These are phyloP conservation scores for Exophiala sp. DNA, from an alignment of 2,329 filamentous ascomycete species.

Conservation along the genomic window DNA sequence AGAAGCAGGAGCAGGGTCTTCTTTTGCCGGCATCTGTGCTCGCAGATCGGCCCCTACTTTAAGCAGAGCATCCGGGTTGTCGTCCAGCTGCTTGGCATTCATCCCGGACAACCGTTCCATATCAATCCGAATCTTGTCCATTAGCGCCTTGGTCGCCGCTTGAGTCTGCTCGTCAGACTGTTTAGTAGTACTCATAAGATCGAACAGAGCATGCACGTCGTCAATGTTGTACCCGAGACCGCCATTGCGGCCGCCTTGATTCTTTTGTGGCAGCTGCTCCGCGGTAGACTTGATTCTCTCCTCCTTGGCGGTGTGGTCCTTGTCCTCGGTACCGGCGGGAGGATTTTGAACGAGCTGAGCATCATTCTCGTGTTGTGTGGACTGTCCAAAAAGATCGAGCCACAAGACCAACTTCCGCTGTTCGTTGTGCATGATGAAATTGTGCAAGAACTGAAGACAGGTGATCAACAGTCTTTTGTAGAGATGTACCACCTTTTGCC, in stretches of 20 bases:
- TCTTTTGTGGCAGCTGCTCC: constrained; percentile 16
- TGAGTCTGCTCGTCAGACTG: constrained; percentile 28
- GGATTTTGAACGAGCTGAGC: constrained; percentile 5
- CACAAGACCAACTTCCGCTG: constrained; percentile 59
- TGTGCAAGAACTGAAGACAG: constrained; percentile 61
- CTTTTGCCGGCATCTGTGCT: constrained; percentile 18
- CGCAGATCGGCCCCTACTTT: constrained; percentile 32
- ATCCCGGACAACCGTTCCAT: constrained; percentile 40
- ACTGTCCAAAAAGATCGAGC: constrained; percentile 58
- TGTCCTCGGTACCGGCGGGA: constrained; percentile 5
- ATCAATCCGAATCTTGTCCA: constrained; percentile 46
- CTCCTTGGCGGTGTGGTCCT: constrained; percentile 9
- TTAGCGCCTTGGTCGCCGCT: constrained; percentile 43
- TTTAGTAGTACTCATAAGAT: constrained; percentile 28
- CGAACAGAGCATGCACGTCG: constrained; percentile 30
- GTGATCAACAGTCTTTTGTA: constrained; percentile 62
- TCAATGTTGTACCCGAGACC: constrained; percentile 28
- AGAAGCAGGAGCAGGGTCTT: not conserved
- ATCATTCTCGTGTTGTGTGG: constrained; percentile 11
- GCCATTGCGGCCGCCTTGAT: constrained; percentile 8
- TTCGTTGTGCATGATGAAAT: constrained; percentile 61
- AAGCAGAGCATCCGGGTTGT: constrained; percentile 30
- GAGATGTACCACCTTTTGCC: constrained; percentile 59
- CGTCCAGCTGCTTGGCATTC: constrained; percentile 26
- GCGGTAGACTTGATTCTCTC: constrained; percentile 23